Conservation (phyloP, 129 eudicot genomes). For the Flaveria brownii region DNA sequence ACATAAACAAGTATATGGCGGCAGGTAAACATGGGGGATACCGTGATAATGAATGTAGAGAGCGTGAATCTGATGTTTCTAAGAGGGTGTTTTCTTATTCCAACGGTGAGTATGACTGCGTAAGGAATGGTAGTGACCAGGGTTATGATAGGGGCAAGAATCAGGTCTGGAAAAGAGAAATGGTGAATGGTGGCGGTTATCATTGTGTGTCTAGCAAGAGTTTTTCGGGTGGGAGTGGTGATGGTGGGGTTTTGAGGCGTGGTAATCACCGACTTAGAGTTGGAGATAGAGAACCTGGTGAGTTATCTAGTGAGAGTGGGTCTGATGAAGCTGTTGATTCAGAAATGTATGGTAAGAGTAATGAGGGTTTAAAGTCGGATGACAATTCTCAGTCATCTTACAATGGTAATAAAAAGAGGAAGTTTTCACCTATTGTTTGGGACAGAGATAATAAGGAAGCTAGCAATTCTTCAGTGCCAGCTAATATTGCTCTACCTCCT, state of each 20-base stretch:
- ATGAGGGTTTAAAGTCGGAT: constrained; percentile 30
- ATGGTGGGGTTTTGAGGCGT: constrained; percentile 26
- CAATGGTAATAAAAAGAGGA: constrained; percentile 55
- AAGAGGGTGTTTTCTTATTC: too few relatives aligned
- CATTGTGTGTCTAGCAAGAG: too few relatives aligned
- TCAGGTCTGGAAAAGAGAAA: constrained; percentile 34
- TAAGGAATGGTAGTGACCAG: constrained; percentile 43
- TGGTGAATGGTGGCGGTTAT: constrained; percentile 26
- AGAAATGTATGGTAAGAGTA: constrained; percentile 32
- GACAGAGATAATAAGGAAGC: constrained; percentile 70
- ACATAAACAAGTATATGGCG: constrained; percentile 57
- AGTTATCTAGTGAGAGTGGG: constrained; percentile 79
- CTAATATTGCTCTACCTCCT: constrained; percentile 24
- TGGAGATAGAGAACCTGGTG: constrained; percentile 81
- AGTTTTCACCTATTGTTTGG: constrained; percentile 85
- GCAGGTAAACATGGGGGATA: constrained; percentile 70
- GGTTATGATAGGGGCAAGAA: constrained; percentile 39
- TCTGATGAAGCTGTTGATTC: constrained; percentile 67
- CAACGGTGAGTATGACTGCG: background rate
- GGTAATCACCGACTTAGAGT: constrained; percentile 32
- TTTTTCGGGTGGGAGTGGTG: too few relatives aligned
- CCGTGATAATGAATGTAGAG: constrained; percentile 52
- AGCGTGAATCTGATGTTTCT: constrained; percentile 34
- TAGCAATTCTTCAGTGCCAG: too few relatives aligned
- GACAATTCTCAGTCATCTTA: constrained; percentile 31